These are phyloP conservation scores for Westerdykella ornata DNA, from an alignment of 2,329 filamentous ascomycete species.

Conservation along the genomic window DNA sequence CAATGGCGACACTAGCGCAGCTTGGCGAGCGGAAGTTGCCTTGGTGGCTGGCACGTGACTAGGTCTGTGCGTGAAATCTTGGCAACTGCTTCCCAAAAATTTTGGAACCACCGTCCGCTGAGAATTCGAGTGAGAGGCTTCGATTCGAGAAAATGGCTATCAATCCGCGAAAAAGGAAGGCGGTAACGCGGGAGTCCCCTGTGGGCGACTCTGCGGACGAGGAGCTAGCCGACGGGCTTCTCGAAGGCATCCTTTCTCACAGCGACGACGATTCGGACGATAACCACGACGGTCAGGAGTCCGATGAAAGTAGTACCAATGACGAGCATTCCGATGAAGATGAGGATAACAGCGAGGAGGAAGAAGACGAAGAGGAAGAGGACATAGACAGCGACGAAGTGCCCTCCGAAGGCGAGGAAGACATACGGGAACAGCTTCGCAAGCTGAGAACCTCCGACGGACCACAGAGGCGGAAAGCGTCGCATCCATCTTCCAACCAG, in stretches of 20 bases:
- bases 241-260: constrained; percentile 40
- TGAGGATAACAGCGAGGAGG: constrained; percentile 24
- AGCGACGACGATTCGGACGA: constrained; percentile 37
- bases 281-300: constrained; percentile 17
- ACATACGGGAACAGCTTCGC: constrained; percentile 42
- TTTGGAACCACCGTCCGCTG: constrained; percentile 7
- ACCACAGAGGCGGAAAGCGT: constrained; percentile 13
- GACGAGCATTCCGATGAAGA: constrained; percentile 29
- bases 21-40: background rate
- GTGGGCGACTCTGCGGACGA: constrained; percentile 18
- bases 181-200: constrained; percentile 32
- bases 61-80: constrained; percentile 17
- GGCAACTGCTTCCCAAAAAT: constrained; percentile 13
- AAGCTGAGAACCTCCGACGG: constrained; percentile 36
- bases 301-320: constrained; percentile 26
- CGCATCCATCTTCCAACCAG: constrained; percentile 13
- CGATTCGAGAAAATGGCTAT: constrained; percentile 26
- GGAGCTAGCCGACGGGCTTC: constrained; percentile 34
- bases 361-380: constrained; percentile 36
- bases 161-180: constrained; percentile 48
- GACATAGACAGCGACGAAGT: constrained; percentile 39
- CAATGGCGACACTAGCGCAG: background rate
- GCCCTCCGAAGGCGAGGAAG: constrained; percentile 37
- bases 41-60: background rate
- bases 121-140: background rate